Evolutionary conservation across 1,284 basidiomycete genomes (phyloP), one percentile per base, ranked within the genome.

Genomic region (Coriolopsis trogii): DNA sequence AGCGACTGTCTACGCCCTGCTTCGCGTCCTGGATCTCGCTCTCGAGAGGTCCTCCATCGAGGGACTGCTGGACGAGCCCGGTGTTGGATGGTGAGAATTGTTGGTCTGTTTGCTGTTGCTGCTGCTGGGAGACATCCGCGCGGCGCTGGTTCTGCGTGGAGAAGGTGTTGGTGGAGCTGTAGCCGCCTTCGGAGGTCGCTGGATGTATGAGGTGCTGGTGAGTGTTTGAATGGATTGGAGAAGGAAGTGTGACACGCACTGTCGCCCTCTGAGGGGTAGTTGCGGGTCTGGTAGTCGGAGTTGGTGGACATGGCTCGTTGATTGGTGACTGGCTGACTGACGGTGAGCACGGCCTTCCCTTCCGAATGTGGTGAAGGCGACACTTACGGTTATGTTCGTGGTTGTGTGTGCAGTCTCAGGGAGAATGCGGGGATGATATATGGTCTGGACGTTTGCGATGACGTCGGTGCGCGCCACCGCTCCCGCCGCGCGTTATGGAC

Each of bases 181-280:
- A 70, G 8, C 70, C 70, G 29, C 70, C 71, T 6, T 67, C 67
- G 0, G 70, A 65, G 8, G 71, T 72, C 13, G 69, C 70, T 72
- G 48, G 13, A n/a, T n/a, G n/a, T n/a, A n/a, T n/a, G n/a, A 38
- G 21, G 13, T 10, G 15, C n/a, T 31, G n/a, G 21, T 38, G 5
- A 25, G 30, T 4, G 38, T 18, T 4, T 21, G 39, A 31, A 40
- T 5, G 15, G 23, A 9, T 13, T 25, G 29, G 49, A 28, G 40
- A 38, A 25, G 10, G 30, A n/a, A 34, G 40, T 0, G 10, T 37
- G 15, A 26, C n/a, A 62, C 65, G 51, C 55, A 69, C 69, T 63
- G 55, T 71, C 70, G 41, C 59, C 53, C 24, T 57, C 51, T 2
- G 67, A 60, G 23, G 67, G 67, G 49, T 70, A 70, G 51, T 69